Conservation (phyloP, 2,329 filamentous ascomycete species). For the Myriosclerotinia curreyana region DNA sequence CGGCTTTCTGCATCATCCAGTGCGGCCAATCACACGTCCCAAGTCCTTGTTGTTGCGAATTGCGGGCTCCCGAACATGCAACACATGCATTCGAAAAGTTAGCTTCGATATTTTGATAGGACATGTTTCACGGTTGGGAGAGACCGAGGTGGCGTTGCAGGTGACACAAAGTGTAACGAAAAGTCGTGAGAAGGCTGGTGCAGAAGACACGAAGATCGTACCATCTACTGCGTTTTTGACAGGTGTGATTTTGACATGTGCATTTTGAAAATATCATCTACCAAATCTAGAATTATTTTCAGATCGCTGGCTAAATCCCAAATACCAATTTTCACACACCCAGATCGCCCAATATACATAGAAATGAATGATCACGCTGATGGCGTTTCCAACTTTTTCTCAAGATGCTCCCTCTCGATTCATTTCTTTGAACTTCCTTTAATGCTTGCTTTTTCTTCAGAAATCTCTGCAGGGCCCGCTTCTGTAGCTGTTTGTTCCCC, state of each 20-base stretch:
- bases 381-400: neutral
- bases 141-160: neutral
- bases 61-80: neutral
- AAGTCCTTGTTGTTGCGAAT: neutral
- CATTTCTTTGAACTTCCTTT: neutral
- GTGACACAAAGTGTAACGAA: neutral
- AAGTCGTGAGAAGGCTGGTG: neutral
- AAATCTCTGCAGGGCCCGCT: neutral
- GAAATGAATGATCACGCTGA: neutral
- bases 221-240: constrained; percentile 18
- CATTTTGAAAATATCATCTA: constrained; percentile 20
- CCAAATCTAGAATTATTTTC: neutral
- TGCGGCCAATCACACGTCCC: constrained; percentile 7
- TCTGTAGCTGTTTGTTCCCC: constrained; percentile 6
- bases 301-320: neutral
- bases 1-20: constrained; percentile 1
- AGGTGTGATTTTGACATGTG: constrained; percentile 21
- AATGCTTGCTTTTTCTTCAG: neutral
- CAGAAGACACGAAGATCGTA: constrained; percentile 4
- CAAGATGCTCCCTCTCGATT: neutral
- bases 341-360: constrained; percentile 7
- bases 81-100: neutral
- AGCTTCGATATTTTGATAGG: neutral
- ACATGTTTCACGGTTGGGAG: neutral
- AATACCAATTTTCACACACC: neutral